A percentile compares a stretch with the other conserved stretches of the same genome.
These are phyloP conservation scores for Phytopythium sindhum DNA, from an alignment of 352 stramenopile species.

Conservation along the genomic window DNA sequence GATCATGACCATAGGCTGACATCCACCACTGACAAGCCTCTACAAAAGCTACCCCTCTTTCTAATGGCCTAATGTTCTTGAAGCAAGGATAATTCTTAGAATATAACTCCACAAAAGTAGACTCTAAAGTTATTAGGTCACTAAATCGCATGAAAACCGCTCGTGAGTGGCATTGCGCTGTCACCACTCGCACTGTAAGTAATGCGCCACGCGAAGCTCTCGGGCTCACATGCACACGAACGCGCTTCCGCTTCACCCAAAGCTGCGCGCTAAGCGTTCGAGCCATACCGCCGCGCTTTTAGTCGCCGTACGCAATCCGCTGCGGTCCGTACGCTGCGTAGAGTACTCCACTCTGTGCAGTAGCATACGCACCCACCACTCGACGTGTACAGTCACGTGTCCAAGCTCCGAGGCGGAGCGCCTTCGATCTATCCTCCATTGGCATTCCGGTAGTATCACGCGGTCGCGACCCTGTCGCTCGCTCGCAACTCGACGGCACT, in stretches of 20 bases:
- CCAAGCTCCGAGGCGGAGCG: background rate
- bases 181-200: too few relatives aligned
- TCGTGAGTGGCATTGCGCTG: too few relatives aligned
- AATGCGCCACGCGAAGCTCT: too few relatives aligned
- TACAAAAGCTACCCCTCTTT: background rate
- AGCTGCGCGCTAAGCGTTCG: background rate
- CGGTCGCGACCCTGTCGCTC: background rate
- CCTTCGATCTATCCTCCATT: background rate
- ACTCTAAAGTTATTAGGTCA: background rate
- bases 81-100: background rate
- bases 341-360: too few relatives aligned
- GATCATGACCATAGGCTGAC: background rate
- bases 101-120: background rate
- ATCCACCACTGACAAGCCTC: background rate
- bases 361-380: too few relatives aligned
- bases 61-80: background rate
- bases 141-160: background rate
- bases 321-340: background rate
- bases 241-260: background rate
- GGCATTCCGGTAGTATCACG: background rate
- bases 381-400: background rate
- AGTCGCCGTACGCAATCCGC: background rate
- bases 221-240: too few relatives aligned
- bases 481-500: background rate
- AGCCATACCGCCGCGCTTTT: too few relatives aligned